phyloP scores from a whole-genome alignment of 2,329 filamentous ascomycete species.

The Leptographium wingfieldii region DNA sequence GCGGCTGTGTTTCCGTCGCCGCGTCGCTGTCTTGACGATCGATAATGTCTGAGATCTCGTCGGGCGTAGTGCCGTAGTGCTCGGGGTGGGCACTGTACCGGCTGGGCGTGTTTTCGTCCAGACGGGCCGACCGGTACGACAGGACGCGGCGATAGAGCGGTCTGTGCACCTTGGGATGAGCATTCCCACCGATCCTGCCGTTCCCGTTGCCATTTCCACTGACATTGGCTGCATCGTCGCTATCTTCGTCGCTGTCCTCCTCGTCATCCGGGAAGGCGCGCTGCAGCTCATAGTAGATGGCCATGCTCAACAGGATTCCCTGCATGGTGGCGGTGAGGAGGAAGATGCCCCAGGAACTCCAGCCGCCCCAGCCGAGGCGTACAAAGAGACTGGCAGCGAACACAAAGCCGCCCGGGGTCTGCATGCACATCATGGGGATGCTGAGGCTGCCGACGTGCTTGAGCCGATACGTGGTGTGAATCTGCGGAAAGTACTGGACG shows the following conservation, averaged over 20 bases:
- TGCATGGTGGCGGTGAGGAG: constrained; percentile 78
- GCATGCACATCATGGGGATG: constrained; percentile 96
- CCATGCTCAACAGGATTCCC: constrained; percentile 68
- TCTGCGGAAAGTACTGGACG: constrained; percentile 90
- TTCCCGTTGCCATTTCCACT: background rate
- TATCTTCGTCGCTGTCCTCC: background rate
- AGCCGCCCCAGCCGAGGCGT: constrained; percentile 68
- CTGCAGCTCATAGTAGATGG: constrained; percentile 59
- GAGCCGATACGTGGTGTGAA: constrained; percentile 77
- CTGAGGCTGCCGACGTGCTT: constrained; percentile 83
- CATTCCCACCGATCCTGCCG: background rate
- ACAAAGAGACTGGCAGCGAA: constrained; percentile 77
- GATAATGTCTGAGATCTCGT: constrained; percentile 36
- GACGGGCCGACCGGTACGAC: constrained; percentile 26
- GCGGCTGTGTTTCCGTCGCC: constrained; percentile 35
- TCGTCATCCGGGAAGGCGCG: constrained; percentile 5
- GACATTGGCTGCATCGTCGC: constrained; percentile 9
- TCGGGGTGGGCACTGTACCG: constrained; percentile 40
- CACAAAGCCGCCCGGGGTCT: constrained; percentile 83
- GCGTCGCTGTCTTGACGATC: constrained; percentile 38
- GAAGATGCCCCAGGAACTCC: constrained; percentile 94
- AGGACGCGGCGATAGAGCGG: constrained; percentile 27
- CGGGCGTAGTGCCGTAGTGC: constrained; percentile 37
- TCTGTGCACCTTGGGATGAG: constrained; percentile 18
- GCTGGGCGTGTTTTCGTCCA: constrained; percentile 37